These are phyloP conservation scores for Annona squamosa DNA, from an alignment of 164 flowering plant species.

Conservation along the genomic window DNA sequence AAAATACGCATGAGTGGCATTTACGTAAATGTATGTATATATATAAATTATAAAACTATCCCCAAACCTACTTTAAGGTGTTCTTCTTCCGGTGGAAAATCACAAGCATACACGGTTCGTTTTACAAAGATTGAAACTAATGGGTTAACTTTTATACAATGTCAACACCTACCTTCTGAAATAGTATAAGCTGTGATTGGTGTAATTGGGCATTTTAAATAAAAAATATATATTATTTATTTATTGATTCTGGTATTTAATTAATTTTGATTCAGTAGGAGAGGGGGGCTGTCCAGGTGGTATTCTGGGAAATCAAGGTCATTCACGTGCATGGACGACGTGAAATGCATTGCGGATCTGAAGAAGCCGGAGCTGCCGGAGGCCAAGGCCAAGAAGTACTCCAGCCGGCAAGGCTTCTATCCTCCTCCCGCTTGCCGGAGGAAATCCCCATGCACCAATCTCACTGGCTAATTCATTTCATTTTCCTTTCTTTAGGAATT, in stretches of 20 bases:
- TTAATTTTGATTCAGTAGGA: conserved; percentile 16
- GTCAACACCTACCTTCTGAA: too few species aligned
- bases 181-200: too few species aligned
- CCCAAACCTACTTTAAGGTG: too few species aligned
- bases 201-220: background rate
- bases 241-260: background rate
- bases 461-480: background rate
- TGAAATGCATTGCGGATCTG: conserved; percentile 41
- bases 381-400: conserved; percentile 42
- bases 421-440: background rate
- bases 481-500: background rate
- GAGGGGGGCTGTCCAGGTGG: conserved; percentile 55
- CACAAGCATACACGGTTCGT: too few species aligned
- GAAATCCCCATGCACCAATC: background rate
- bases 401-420: conserved; percentile 13
- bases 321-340: conserved; percentile 43
- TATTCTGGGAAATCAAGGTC: conserved; percentile 60
- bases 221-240: background rate
- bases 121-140: too few species aligned
- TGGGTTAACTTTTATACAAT: too few species aligned
- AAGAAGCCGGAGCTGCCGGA: conserved; percentile 45
- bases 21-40: too few species aligned
- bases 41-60: too few species aligned
- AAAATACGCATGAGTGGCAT: too few species aligned
- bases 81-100: too few species aligned